phyloP scores from a whole-genome alignment of 164 flowering plant species.

The Magnolia kwangsiensis region DNA sequence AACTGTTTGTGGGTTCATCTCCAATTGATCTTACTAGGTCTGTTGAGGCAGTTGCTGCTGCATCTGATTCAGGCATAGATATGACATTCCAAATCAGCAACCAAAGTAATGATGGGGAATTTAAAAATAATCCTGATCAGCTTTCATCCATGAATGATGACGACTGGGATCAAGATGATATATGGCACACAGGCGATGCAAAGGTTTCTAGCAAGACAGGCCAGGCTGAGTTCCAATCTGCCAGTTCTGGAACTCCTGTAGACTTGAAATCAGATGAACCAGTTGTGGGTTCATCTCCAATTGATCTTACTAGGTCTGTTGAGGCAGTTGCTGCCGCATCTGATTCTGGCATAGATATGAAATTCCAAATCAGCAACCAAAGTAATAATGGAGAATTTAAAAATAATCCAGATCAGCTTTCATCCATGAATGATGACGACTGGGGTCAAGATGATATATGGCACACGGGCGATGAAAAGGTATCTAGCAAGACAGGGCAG shows the following conservation, averaged over 20 bases:
- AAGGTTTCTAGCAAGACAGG: conserved; percentile 10
- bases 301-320: conserved; percentile 27
- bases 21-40: conserved; percentile 24
- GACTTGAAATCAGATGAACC: conserved; percentile 29
- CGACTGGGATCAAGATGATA: conserved; percentile 33
- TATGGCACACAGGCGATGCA: conserved; percentile 18
- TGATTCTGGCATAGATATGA: conserved; percentile 21
- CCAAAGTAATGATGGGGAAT: conserved; percentile 12
- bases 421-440: conserved; percentile 20
- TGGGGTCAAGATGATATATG: conserved; percentile 34
- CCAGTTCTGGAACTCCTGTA: conserved; percentile 27
- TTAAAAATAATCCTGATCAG: conserved; percentile 13
- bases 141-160: conserved; percentile 17
- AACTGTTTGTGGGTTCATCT: conserved; percentile 28
- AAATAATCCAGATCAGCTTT: conserved; percentile 13
- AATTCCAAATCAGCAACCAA: background rate
- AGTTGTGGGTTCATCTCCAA: conserved; percentile 23
- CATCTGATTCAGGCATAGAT: conserved; percentile 22
- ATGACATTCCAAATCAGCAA: background rate
- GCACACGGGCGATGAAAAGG: conserved; percentile 15
- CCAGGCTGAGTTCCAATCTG: conserved; percentile 51
- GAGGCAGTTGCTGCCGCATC: conserved; percentile 18
- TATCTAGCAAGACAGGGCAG: conserved; percentile 12
- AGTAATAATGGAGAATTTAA: conserved; percentile 14
- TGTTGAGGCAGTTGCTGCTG: conserved; percentile 20